A percentile compares a stretch with the other conserved stretches of the same genome.
Conservation (phyloP, 148 eudicot genomes). For the Mesembryanthemum crystallinum region DNA sequence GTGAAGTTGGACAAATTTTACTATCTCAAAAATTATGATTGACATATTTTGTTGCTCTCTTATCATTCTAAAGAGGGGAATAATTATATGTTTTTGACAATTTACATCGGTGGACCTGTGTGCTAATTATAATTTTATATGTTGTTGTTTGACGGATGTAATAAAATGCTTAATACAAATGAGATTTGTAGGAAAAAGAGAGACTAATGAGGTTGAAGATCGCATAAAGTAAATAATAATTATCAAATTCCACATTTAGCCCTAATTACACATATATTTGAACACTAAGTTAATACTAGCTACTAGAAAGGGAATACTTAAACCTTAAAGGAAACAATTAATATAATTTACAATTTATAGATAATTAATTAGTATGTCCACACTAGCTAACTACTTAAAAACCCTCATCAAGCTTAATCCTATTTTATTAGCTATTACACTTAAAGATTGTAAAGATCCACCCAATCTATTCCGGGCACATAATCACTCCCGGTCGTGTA, state of each 20-base stretch:
- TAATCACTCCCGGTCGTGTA: constrained; percentile 6
- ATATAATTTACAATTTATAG: constrained; percentile 26
- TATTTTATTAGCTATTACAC: background rate
- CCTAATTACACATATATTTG: background rate
- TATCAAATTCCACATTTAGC: background rate
- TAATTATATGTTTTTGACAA: no score
- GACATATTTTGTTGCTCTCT: no score
- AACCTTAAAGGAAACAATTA: background rate
- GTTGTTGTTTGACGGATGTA: no score
- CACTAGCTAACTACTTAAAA: background rate
- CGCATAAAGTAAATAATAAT: background rate
- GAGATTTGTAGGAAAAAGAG: no score
- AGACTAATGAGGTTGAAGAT: background rate
- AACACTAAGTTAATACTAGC: background rate
- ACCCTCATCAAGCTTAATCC: background rate
- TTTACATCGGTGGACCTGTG: no score
- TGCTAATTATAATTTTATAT: no score
- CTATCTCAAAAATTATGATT: no score
- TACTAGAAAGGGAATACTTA: background rate
- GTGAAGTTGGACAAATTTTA: no score
- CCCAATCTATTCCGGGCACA: constrained; percentile 27
- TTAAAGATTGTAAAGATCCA: constrained; percentile 20
- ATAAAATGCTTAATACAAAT: no score
- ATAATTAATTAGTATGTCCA: constrained; percentile 16
- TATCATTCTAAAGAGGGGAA: no score